Percentiles rank a stretch among this genome's conserved stretches.
Conservation (phyloP, 2,329 filamentous ascomycete species). For the Diaporthe capsici region DNA sequence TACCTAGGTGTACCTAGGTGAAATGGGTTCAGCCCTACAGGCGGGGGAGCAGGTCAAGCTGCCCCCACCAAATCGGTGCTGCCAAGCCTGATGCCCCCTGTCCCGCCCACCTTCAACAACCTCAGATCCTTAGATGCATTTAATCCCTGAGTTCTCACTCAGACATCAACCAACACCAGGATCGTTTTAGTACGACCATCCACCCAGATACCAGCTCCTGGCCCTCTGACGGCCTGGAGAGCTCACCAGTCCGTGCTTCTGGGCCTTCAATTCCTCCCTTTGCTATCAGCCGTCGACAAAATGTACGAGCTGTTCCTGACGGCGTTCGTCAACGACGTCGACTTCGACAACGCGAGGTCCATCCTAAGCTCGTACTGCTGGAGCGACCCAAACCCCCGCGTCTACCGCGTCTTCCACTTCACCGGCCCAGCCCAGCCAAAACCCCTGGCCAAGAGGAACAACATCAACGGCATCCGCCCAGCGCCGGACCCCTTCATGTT, state of each 20-base stretch:
- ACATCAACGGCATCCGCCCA: constrained; percentile 40
- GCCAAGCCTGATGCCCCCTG: constrained; percentile 15
- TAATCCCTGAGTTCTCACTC: not conserved
- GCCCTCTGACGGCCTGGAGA: not conserved
- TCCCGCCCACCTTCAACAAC: not conserved
- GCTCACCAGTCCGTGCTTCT: not conserved
- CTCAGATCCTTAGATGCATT: not conserved
- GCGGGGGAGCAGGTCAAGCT: not conserved
- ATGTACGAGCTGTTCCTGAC: constrained; percentile 75
- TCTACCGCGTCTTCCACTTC: constrained; percentile 68
- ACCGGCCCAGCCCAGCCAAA: constrained; percentile 55
- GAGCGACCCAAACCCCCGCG: constrained; percentile 65
- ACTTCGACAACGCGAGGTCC: constrained; percentile 63
- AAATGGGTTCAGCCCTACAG: constrained; percentile 2
- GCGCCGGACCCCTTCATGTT: constrained; percentile 36
- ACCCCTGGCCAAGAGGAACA: constrained; percentile 44
- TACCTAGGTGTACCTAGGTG: not conserved
- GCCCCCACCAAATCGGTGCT: constrained; percentile 1
- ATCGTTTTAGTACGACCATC: not conserved
- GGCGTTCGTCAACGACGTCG: constrained; percentile 63
- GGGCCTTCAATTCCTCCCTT: not conserved
- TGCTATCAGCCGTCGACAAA: not conserved
- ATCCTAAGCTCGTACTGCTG: constrained; percentile 71
- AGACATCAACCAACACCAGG: not conserved
- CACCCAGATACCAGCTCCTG: not conserved